Evolutionary conservation across 2,329 filamentous ascomycete species (phyloP).

Genomic region (Emergomyces pasteurianus): DNA sequence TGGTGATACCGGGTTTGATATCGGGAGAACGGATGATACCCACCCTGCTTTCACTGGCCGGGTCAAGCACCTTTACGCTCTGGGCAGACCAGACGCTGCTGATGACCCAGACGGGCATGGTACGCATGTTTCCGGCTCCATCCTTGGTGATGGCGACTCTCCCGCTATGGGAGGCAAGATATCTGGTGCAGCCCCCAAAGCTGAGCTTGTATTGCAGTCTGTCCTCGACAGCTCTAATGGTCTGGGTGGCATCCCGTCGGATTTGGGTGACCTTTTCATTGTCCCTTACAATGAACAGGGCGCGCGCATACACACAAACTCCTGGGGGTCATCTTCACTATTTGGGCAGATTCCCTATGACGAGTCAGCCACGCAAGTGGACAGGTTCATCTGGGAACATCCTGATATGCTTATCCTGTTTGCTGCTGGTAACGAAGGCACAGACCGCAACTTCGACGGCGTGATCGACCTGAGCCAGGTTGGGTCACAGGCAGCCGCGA

Average conservation of each 20-base stretch:
- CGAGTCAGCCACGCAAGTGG: slow-evolving; percentile 8
- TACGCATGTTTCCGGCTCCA: slow-evolving; percentile 15
- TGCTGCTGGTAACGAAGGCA: slow-evolving; percentile 15
- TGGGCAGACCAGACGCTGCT: slow-evolving; percentile 3
- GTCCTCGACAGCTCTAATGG: slow-evolving; percentile 7
- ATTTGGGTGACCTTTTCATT: slow-evolving; percentile 11
- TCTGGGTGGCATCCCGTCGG: slow-evolving; percentile 11
- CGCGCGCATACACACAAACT: slow-evolving; percentile 14
- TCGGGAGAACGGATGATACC: slow-evolving; percentile 6
- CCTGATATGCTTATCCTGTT: slow-evolving; percentile 14
- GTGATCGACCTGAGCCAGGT: slow-evolving; percentile 10
- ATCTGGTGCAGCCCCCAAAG: slow-evolving; percentile 12
- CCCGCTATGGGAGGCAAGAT: slow-evolving; percentile 10
- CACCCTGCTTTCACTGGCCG: slow-evolving; percentile 13
- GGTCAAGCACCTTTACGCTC: slow-evolving; percentile 10
- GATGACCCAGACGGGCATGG: slow-evolving; percentile 14
- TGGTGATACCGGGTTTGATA: slow-evolving; percentile 15
- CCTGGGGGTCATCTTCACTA: slow-evolving; percentile 10
- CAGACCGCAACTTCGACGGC: slow-evolving; percentile 8
- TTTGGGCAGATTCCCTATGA: slow-evolving; percentile 11
- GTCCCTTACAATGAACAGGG: slow-evolving; percentile 10
- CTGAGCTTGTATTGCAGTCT: slow-evolving; percentile 14
- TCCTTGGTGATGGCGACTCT: slow-evolving; percentile 11
- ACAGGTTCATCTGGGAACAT: slow-evolving; percentile 14
- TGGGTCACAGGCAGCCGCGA: slow-evolving; percentile 13